Percentiles rank a stretch among this genome's conserved stretches.
phyloP scores from a whole-genome alignment of 1,284 basidiomycete genomes.

The Pseudozyma flocculosa region DNA sequence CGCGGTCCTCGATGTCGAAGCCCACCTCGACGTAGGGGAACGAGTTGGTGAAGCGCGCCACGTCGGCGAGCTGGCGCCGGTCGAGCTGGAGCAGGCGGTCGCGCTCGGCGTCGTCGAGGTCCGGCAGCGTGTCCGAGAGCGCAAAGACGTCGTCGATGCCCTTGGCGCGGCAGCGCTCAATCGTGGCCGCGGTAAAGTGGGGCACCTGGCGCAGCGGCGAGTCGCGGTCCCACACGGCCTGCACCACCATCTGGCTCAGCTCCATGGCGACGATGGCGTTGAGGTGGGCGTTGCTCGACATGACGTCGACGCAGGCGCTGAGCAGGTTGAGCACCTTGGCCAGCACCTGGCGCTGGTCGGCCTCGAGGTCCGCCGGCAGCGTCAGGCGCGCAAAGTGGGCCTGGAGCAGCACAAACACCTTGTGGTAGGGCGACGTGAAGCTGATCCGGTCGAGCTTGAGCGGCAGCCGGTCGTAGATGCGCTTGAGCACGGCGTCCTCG shows the following conservation, averaged over 20 bases:
- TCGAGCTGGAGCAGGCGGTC: conserved; percentile 82
- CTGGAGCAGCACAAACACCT: conserved; percentile 93
- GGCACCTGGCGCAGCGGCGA: conserved; percentile 80
- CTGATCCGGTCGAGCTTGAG: conserved; percentile 83
- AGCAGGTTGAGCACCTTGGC: conserved; percentile 77
- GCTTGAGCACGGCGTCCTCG: conserved; percentile 59
- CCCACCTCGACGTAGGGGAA: conserved; percentile 72
- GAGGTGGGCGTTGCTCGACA: conserved; percentile 93
- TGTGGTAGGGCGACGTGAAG: conserved; percentile 94
- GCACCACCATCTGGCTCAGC: conserved; percentile 97
- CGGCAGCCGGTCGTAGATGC: conserved; percentile 95
- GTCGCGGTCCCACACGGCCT: conserved; percentile 92
- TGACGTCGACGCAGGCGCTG: conserved; percentile 84
- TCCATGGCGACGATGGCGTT: conserved; percentile 97
- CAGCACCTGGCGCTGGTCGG: conserved; percentile 82
- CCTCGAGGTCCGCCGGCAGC: conserved; percentile 86
- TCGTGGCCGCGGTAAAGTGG: conserved; percentile 74
- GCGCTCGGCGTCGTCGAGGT: conserved; percentile 42
- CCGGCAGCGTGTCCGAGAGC: conserved; percentile 47
- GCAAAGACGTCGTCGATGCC: conserved; percentile 54
- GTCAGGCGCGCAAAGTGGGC: conserved; percentile 92
- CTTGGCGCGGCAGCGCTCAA: conserved; percentile 74
- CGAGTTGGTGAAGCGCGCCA: conserved; percentile 67
- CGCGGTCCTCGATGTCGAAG: conserved; percentile 66
- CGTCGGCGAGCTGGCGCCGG: conserved; percentile 64